Conservation (phyloP, 805 yeast genomes). For the Starmerella tilneyi region DNA sequence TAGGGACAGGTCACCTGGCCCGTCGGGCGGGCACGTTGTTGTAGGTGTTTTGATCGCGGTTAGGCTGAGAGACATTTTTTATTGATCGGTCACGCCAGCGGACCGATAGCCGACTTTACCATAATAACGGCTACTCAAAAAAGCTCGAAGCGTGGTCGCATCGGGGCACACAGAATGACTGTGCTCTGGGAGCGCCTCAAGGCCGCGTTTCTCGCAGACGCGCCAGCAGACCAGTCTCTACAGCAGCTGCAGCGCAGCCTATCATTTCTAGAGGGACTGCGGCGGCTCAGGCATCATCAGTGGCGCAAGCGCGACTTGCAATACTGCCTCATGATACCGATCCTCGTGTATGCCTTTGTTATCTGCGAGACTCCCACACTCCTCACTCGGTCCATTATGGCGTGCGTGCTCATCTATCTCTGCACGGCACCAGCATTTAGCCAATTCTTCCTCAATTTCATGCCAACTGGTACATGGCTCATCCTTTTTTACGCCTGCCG, state of each 20-base stretch:
- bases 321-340: conserved; percentile 43
- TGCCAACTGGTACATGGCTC: conserved; percentile 81
- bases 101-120: conserved; percentile 1
- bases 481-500: conserved; percentile 69
- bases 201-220: conserved; percentile 31
- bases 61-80: neutral
- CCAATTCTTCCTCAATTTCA: conserved; percentile 72
- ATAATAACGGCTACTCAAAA: conserved; percentile 2
- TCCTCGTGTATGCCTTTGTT: conserved; percentile 39
- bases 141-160: neutral
- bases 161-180: conserved; percentile 9
- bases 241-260: conserved; percentile 30
- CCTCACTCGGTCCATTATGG: conserved; percentile 30
- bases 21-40: neutral
- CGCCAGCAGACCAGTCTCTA: conserved; percentile 30
- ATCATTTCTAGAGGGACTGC: conserved; percentile 30
- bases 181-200: conserved; percentile 23
- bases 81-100: conserved; percentile 7
- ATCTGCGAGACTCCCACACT: conserved; percentile 31
- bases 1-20: conserved; percentile 6
- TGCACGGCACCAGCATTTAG: conserved; percentile 65
- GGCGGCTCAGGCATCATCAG: conserved; percentile 28
- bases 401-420: conserved; percentile 36
- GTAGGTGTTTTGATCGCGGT: neutral
- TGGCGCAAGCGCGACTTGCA: conserved; percentile 38